A percentile compares a stretch with the other conserved stretches of the same genome.
phyloP scores from a whole-genome alignment of 805 yeast genomes.

The Ogataea pini region DNA sequence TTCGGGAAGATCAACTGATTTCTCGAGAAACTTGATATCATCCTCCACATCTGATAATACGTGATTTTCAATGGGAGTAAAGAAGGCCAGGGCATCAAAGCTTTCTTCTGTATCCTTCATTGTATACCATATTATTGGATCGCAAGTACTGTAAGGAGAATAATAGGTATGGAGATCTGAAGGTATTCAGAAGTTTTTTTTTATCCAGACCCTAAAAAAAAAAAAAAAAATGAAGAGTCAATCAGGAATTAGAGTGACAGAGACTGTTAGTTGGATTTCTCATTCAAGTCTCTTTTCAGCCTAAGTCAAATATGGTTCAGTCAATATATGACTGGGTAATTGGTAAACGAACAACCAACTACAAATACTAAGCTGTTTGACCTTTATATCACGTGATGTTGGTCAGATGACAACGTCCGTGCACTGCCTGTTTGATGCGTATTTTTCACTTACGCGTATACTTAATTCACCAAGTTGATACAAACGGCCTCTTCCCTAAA shows the following conservation, averaged over 20 bases:
- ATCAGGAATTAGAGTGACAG: neutral
- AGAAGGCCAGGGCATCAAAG: constrained; percentile 28
- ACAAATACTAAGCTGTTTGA: neutral
- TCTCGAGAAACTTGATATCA: neutral
- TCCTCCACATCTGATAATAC: constrained; percentile 25
- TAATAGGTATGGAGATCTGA: neutral
- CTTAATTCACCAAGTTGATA: too few relatives aligned
- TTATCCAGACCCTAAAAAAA: neutral
- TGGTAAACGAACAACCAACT: too few relatives aligned
- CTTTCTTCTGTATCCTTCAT: constrained; percentile 7
- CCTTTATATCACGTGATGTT: neutral
- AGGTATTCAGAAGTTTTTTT: neutral
- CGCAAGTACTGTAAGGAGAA: too few relatives aligned
- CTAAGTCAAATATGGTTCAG: too few relatives aligned
- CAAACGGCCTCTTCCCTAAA: too few relatives aligned
- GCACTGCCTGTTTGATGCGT: neutral
- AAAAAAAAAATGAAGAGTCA: neutral
- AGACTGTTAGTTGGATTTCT: too few relatives aligned
- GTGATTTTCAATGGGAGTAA: constrained; percentile 12
- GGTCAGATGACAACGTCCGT: neutral
- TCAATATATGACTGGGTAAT: too few relatives aligned
- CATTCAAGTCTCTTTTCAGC: too few relatives aligned
- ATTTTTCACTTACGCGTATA: constrained; percentile 10
- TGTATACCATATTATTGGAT: too few relatives aligned
- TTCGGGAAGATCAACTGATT: neutral